phyloP scores from a whole-genome alignment of 176 grass and related monocot genomes.

The Eragrostis nindensis region DNA sequence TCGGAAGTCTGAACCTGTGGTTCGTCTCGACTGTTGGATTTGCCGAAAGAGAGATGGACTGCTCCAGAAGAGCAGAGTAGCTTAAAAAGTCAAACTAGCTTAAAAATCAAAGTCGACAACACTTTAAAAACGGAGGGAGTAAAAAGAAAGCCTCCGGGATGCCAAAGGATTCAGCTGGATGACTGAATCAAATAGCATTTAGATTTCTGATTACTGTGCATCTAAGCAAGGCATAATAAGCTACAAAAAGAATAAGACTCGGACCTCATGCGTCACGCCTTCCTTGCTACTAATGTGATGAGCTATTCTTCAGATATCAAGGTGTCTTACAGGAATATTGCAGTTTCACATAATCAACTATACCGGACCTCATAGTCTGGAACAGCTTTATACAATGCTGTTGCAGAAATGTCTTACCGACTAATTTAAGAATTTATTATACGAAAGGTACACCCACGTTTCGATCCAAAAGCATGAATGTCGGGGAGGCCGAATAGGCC shows the following conservation, averaged over 20 bases:
- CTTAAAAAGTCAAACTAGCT: too few species aligned
- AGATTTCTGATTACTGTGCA: neutral
- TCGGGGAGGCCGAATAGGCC: slow-evolving; percentile 34
- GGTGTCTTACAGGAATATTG: slow-evolving; percentile 28
- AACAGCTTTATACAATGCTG: slow-evolving; percentile 38
- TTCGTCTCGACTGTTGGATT: too few species aligned
- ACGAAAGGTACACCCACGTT: slow-evolving; percentile 50
- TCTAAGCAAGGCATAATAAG: neutral
- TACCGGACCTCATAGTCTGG: slow-evolving; percentile 26
- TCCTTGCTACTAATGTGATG: neutral
- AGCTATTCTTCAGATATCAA: slow-evolving; percentile 35
- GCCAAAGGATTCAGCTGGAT: neutral
- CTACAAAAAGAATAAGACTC: slow-evolving; percentile 18
- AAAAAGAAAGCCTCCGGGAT: too few species aligned
- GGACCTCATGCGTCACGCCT: neutral
- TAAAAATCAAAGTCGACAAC: too few species aligned
- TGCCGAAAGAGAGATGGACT: too few species aligned
- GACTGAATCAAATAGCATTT: neutral
- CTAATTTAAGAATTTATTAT: slow-evolving; percentile 48
- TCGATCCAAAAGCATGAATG: slow-evolving; percentile 42
- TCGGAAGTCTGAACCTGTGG: too few species aligned
- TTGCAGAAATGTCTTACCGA: slow-evolving; percentile 42
- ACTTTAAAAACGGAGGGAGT: too few species aligned
- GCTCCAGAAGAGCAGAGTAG: too few species aligned
- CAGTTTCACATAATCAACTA: slow-evolving; percentile 36